A percentile compares a stretch with the other conserved stretches of the same genome.
Evolutionary conservation across 106 monocot species (phyloP).

Genomic region (Cymbidium sinense): DNA sequence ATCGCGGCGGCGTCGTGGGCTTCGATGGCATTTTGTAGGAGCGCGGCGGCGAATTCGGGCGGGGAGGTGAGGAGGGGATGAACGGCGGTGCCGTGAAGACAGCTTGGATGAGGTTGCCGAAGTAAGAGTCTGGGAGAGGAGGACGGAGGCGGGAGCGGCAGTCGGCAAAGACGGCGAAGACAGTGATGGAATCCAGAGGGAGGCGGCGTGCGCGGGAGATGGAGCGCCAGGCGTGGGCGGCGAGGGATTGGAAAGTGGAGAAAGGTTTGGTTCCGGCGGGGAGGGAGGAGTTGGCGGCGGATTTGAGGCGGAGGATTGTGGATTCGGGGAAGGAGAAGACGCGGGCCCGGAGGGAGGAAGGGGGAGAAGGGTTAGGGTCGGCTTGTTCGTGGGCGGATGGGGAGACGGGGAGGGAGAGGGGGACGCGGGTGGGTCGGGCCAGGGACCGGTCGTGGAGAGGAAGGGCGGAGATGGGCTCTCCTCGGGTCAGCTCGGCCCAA

Average conservation of each 20-base stretch:
- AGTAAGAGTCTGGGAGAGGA: conserved; percentile 60
- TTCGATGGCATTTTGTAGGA: conserved; percentile 63
- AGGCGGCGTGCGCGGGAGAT: conserved; percentile 35
- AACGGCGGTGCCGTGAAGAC: conserved; percentile 59
- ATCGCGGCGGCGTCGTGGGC: conserved; percentile 66
- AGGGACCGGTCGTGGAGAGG: conserved; percentile 65
- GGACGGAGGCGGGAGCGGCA: conserved; percentile 69
- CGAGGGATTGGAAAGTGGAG: conserved; percentile 48
- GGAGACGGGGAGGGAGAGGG: conserved; percentile 55
- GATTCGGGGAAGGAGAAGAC: conserved; percentile 68
- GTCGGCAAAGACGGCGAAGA: conserved; percentile 84
- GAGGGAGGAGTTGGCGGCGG: conserved; percentile 31
- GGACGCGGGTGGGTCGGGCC: conserved; percentile 53
- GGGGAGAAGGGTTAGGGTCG: conserved; percentile 56
- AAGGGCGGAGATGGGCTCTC: conserved; percentile 16
- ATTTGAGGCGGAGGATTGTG: conserved; percentile 47
- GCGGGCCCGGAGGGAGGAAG: conserved; percentile 41
- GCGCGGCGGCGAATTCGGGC: conserved; percentile 32
- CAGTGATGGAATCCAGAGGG: conserved; percentile 33
- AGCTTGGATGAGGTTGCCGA: conserved; percentile 89
- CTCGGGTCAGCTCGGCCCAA: conserved; percentile 74
- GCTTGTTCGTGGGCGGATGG: conserved; percentile 59
- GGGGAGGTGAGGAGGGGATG: conserved; percentile 44
- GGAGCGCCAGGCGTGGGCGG: conserved; percentile 82
- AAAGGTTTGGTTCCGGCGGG: conserved; percentile 4